phyloP scores from a whole-genome alignment of 1,284 basidiomycete species.

The Cerrena zonata region DNA sequence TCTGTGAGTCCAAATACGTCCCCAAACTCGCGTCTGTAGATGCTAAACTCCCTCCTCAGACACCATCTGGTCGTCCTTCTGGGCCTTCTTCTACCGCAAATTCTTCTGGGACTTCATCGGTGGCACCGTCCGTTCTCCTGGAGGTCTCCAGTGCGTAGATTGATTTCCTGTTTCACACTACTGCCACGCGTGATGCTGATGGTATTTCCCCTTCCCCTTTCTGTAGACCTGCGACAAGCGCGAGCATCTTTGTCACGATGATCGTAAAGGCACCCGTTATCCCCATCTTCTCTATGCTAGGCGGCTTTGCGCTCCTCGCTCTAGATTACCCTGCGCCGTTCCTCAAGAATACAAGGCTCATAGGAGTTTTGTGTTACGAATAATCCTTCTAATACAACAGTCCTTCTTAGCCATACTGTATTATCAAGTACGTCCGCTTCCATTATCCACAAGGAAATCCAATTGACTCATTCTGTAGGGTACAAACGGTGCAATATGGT shows the following conservation, averaged over 20 bases:
- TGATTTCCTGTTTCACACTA: background rate
- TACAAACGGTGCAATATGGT: constrained; percentile 70
- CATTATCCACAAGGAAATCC: background rate
- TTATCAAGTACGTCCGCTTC: constrained; percentile 63
- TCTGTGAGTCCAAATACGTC: constrained; percentile 54
- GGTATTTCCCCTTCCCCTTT: background rate
- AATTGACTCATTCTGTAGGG: constrained; percentile 40
- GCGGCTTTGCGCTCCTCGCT: constrained; percentile 52
- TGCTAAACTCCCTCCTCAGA: constrained; percentile 41
- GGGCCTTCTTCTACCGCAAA: constrained; percentile 77
- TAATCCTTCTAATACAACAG: constrained; percentile 62
- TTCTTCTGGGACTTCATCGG: constrained; percentile 85
- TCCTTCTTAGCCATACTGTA: constrained; percentile 62
- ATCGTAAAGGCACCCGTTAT: constrained; percentile 73
- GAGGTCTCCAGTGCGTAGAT: constrained; percentile 74
- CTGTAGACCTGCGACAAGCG: constrained; percentile 57
- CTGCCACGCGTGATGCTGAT: constrained; percentile 1
- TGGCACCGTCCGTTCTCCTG: constrained; percentile 66
- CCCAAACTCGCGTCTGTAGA: too few relatives aligned
- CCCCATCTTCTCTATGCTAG: constrained; percentile 58
- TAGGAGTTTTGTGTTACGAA: constrained; percentile 59
- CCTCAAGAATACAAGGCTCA: constrained; percentile 54
- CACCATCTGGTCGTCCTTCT: constrained; percentile 73
- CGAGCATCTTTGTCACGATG: constrained; percentile 58
- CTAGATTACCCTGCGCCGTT: constrained; percentile 64